Evolutionary conservation across 257 asterid genomes (phyloP).

Genomic region (Forsythia viridissima): DNA sequence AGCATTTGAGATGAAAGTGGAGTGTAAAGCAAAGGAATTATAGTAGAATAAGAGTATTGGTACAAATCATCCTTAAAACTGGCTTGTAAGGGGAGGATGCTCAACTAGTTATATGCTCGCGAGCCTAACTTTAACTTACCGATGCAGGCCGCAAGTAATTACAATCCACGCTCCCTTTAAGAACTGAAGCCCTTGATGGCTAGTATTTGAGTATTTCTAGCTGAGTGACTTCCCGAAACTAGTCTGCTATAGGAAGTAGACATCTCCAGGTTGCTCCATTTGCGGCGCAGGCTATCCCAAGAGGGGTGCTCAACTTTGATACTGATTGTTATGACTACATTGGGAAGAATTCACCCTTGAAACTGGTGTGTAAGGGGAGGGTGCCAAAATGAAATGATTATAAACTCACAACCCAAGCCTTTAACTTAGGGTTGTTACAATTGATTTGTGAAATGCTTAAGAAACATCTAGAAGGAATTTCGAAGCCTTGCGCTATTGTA

Average conservation of each 20-base stretch:
- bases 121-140: background rate
- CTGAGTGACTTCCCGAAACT: background rate
- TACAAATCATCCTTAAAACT: background rate
- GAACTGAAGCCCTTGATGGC: background rate
- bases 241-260: background rate
- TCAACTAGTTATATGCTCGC: background rate
- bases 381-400: background rate
- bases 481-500: background rate
- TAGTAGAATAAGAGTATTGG: background rate
- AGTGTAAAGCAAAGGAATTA: background rate
- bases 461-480: constrained; percentile 11
- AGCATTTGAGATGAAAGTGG: background rate
- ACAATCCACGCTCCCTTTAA: background rate
- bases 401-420: background rate
- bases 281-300: background rate
- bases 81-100: background rate
- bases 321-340: background rate
- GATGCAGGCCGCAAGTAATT: background rate
- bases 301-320: background rate
- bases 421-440: background rate
- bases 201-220: background rate
- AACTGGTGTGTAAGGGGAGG: background rate
- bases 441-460: constrained; percentile 7
- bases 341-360: background rate
- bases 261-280: background rate